Percentiles rank a stretch among this genome's conserved stretches.
Conservation (phyloP, 805 yeast genomes). For the Jamesozyma lodderae region DNA sequence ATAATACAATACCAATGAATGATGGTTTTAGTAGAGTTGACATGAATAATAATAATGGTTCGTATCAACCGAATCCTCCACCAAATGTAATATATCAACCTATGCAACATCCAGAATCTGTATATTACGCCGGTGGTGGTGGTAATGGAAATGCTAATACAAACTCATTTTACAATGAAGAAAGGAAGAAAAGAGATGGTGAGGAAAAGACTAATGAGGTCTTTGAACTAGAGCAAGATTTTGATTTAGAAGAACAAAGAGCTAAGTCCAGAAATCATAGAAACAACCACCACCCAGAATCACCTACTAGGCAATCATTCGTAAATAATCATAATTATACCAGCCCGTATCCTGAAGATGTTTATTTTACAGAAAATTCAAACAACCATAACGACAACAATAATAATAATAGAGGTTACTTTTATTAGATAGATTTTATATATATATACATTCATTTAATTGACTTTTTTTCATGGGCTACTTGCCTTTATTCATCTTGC, state of each 20-base stretch:
- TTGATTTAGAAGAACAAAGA: slow-evolving; percentile 26
- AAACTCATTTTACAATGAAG: slow-evolving; percentile 2
- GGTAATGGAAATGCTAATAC: not conserved
- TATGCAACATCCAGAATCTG: slow-evolving; percentile 19
- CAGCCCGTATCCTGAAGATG: slow-evolving; percentile 1
- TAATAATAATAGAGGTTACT: slow-evolving; percentile 1
- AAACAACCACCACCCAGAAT: not conserved
- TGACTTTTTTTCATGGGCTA: too few relatives aligned
- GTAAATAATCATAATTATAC: not conserved
- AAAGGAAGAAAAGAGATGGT: not conserved
- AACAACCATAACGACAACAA: not conserved
- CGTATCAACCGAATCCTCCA: slow-evolving; percentile 7
- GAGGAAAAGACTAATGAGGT: slow-evolving; percentile 4
- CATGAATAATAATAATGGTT: slow-evolving; percentile 1
- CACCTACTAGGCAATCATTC: not conserved
- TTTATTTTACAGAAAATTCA: not conserved
- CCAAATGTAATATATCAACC: slow-evolving; percentile 28
- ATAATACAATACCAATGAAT: slow-evolving; percentile 7
- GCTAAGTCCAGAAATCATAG: slow-evolving; percentile 8
- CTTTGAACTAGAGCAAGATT: slow-evolving; percentile 26
- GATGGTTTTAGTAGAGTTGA: slow-evolving; percentile 8
- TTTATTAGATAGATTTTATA: not conserved
- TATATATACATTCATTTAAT: not conserved
- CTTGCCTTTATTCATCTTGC: too few relatives aligned
- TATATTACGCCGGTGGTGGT: slow-evolving; percentile 6